Evolutionary conservation across 2,329 filamentous ascomycete species (phyloP), one percentile per base, ranked within the genome.

Genomic region (Diaporthe humulicola): DNA sequence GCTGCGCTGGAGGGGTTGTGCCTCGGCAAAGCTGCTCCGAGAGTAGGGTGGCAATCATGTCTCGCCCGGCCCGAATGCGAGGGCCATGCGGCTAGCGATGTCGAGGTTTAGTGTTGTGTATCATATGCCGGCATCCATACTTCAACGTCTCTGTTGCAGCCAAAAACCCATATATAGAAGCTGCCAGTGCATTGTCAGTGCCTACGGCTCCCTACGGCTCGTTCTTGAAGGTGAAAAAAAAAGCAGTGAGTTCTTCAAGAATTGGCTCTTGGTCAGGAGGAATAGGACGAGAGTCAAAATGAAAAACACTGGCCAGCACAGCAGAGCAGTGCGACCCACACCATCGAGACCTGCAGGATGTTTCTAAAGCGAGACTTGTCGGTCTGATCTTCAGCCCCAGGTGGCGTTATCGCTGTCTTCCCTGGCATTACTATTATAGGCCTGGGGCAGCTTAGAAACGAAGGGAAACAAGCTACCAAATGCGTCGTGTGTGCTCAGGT

Each of bases 361-460:
- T 22, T 36, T 33, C 54, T 19, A 28, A n/a, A 36, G 54, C 40
- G 60, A 64, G 38, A 45, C 60, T 48, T 48, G 60, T 48, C 60
- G 40, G 60, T 64, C 60, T 64, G 60, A 45, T 45, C 40, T 64
- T 48, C 60, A 64, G 60, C 60, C 40, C 40, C 25, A n/a, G 60
- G 17, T 45, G 40, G 60, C 40, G 25, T 22, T 45, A 33, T n/a
- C 6, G 45, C 30, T 48, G 17, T 30, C 15, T 8, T 19, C 9
- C 10, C 9, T 25, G 40, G 25, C 25, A 33, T 15, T 52, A 36
- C 36, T 38, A 67, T 9, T 25, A 52, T 19, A 50, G 42, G 19
- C 61, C 61, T 67, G 61, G 61, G 61, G 61, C 61, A 30, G 61
- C 61, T 67, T 67, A 50, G 30, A 67, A 67, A 67, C 61, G 22